phyloP scores from a whole-genome alignment of 768 basidiomycete species.

The Suillus cothurnatus region DNA sequence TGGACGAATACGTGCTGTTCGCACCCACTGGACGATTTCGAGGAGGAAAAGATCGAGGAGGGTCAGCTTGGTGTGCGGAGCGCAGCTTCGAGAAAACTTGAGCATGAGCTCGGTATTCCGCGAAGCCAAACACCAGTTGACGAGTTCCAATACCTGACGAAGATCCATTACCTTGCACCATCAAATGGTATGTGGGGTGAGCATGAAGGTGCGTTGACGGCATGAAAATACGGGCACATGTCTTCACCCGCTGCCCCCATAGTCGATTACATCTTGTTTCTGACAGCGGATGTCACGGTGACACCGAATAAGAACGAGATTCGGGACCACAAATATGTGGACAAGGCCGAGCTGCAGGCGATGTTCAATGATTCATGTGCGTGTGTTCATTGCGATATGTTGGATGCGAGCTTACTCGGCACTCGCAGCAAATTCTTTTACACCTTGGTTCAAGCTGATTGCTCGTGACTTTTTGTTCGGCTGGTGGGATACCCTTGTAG shows the following conservation, averaged over 20 bases:
- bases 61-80: constrained; percentile 82
- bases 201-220: constrained; percentile 78
- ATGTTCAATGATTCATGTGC: constrained; percentile 87
- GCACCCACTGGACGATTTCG: constrained; percentile 93
- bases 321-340: constrained; percentile 86
- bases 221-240: background rate
- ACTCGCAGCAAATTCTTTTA: constrained; percentile 78
- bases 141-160: constrained; percentile 90
- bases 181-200: constrained; percentile 95
- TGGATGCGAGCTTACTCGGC: constrained; percentile 1
- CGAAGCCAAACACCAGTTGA: constrained; percentile 73
- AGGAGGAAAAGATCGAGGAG: constrained; percentile 73
- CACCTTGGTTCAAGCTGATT: constrained; percentile 99
- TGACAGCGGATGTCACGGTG: constrained; percentile 86
- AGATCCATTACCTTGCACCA: constrained; percentile 97
- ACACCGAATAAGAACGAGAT: constrained; percentile 89
- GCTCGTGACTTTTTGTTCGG: constrained; percentile 95
- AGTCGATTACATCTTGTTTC: constrained; percentile 99
- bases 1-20: constrained; percentile 99
- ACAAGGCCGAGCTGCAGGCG: constrained; percentile 82
- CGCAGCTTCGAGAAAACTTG: constrained; percentile 94
- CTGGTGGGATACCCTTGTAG: constrained; percentile 94
- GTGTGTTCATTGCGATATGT: constrained; percentile 20
- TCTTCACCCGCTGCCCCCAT: constrained; percentile 14
- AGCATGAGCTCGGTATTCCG: constrained; percentile 96